These are phyloP conservation scores for Hypoxylon rubiginosum DNA, from an alignment of 2,329 filamentous ascomycete species.

Conservation along the genomic window DNA sequence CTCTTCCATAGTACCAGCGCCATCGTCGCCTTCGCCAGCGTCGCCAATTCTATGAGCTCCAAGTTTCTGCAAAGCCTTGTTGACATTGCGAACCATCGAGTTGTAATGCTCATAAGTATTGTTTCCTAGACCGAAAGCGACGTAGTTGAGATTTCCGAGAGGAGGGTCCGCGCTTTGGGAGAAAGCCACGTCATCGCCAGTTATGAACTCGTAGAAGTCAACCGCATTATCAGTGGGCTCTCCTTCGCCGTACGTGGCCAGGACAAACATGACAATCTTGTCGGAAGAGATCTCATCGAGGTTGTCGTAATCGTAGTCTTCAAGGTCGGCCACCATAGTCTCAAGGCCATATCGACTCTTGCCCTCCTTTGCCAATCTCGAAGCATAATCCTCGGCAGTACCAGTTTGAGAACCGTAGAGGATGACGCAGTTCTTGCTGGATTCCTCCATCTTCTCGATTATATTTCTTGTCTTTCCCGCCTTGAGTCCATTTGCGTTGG, in stretches of 20 bases:
- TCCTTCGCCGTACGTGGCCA: constrained; percentile 97
- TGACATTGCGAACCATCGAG: constrained; percentile 94
- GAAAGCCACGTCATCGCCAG: constrained; percentile 83
- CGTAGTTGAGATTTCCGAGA: constrained; percentile 87
- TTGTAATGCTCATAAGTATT: constrained; percentile 99
- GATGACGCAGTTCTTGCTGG: constrained; percentile 95
- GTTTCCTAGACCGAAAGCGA: constrained; percentile 96
- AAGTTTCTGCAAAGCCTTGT: constrained; percentile 83
- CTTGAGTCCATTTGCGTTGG: constrained; percentile 77
- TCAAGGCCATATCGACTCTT: constrained; percentile 96
- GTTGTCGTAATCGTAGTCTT: constrained; percentile 98
- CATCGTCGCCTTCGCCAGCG: constrained; percentile 96
- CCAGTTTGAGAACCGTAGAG: constrained; percentile 99
- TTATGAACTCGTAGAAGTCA: constrained; percentile 98
- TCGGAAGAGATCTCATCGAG: constrained; percentile 89
- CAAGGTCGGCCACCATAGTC: constrained; percentile 97
- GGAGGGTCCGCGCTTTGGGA: constrained; percentile 80
- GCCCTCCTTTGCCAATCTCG: constrained; percentile 95
- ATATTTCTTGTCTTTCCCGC: constrained; percentile 91
- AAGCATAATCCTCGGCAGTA: constrained; percentile 98
- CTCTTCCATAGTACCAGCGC: constrained; percentile 99
- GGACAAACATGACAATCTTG: constrained; percentile 93
- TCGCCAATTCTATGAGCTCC: constrained; percentile 87
- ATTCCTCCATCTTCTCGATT: constrained; percentile 94
- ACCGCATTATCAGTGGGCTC: constrained; percentile 99